Evolutionary conservation across 257 asterid genomes (phyloP).

Genomic region (Solanum medicagineum): DNA sequence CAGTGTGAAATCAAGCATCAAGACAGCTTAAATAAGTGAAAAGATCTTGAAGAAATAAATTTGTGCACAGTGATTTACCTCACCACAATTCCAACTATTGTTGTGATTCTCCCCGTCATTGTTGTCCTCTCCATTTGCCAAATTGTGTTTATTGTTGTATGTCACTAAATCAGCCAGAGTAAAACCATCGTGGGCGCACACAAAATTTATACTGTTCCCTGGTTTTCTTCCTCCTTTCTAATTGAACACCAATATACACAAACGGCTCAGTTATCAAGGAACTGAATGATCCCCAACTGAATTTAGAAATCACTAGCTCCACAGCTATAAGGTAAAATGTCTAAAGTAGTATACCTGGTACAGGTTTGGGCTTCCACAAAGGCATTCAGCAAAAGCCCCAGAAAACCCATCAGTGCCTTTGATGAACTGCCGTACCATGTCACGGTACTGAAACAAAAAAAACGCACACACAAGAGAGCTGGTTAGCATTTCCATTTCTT

Average conservation of each 20-base stretch:
- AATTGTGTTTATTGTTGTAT: constrained; percentile 81
- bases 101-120: constrained; percentile 95
- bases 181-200: constrained; percentile 96
- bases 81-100: constrained; percentile 98
- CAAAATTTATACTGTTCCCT: constrained; percentile 89
- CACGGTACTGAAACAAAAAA: constrained; percentile 66
- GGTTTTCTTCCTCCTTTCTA: constrained; percentile 98
- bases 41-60: not conserved
- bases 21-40: not conserved
- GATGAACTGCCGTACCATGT: constrained; percentile 79
- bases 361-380: constrained; percentile 93
- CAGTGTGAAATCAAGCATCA: not conserved
- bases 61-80: constrained; percentile 25
- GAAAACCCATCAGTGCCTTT: constrained; percentile 97
- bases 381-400: constrained; percentile 92
- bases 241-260: constrained; percentile 14
- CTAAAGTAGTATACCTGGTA: constrained; percentile 56
- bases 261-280: not conserved
- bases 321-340: not conserved
- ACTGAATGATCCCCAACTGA: not conserved
- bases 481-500: not conserved
- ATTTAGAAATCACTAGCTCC: not conserved
- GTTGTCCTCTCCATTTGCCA: constrained; percentile 91
- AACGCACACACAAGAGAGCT: not conserved
- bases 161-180: constrained; percentile 92